phyloP scores from a whole-genome alignment of 2,329 filamentous ascomycete species.

The Aspergillus pseudoglaucus region DNA sequence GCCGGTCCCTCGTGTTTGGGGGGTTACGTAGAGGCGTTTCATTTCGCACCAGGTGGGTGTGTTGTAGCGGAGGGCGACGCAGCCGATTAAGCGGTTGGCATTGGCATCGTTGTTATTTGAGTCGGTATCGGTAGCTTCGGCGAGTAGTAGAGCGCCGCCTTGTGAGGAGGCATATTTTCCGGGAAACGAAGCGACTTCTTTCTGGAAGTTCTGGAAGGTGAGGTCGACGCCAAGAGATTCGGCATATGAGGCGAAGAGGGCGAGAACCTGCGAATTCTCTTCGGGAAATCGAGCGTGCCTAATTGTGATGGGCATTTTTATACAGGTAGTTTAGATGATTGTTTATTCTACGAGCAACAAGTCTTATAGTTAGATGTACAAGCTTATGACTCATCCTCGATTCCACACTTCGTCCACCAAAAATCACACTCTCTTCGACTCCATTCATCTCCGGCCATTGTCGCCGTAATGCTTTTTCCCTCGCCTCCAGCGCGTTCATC shows the following conservation, averaged over 20 bases:
- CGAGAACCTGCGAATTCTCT: conserved; percentile 38
- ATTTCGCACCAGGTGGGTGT: conserved; percentile 42
- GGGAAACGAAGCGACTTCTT: conserved; percentile 48
- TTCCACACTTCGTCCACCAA: conserved; percentile 35
- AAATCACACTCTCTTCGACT: conserved; percentile 41
- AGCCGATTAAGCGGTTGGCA: conserved; percentile 34
- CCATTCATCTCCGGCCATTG: conserved; percentile 38
- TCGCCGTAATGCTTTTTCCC: conserved; percentile 31
- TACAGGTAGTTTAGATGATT: conserved; percentile 1
- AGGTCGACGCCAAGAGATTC: conserved; percentile 48
- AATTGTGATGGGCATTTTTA: conserved; percentile 17
- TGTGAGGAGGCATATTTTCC: conserved; percentile 46
- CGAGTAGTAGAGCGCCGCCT: conserved; percentile 46
- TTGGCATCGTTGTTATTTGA: conserved; percentile 11
- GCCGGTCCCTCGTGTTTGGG: conserved; percentile 43
- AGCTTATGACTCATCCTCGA: conserved; percentile 3
- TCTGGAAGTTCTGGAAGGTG: conserved; percentile 50
- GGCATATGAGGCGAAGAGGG: conserved; percentile 40
- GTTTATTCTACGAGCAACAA: not conserved
- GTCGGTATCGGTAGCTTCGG: conserved; percentile 15
- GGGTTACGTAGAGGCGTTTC: conserved; percentile 51
- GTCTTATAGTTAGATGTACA: too few species aligned
- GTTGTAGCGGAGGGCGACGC: conserved; percentile 43
- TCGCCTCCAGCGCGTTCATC: conserved; percentile 43
- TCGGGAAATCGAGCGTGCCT: conserved; percentile 32